Percentiles rank a stretch among this genome's conserved stretches.
These are phyloP conservation scores for Alternaria incomplexa DNA, from an alignment of 2,329 filamentous ascomycete species.

Conservation along the genomic window DNA sequence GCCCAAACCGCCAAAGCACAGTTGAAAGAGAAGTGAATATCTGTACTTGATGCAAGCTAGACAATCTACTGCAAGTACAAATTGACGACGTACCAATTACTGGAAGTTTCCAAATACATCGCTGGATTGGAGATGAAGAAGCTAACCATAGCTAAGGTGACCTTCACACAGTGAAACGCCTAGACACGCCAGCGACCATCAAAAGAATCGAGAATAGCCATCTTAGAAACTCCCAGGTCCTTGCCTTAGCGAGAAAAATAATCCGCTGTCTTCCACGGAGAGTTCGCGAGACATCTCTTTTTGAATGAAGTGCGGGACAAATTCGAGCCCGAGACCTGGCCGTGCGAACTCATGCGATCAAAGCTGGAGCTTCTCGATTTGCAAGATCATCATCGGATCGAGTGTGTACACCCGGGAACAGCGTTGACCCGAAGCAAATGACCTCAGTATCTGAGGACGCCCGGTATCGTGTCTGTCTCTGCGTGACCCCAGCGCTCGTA, in stretches of 20 bases:
- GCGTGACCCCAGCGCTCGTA: not conserved
- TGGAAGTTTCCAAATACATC: not conserved
- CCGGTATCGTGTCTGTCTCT: not conserved
- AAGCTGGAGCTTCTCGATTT: not conserved
- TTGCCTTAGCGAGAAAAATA: not conserved
- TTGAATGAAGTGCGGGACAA: not conserved
- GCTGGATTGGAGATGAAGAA: not conserved
- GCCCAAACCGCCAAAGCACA: not conserved
- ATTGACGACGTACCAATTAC: not conserved
- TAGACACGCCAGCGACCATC: not conserved
- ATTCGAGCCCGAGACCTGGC: not conserved
- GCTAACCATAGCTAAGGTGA: not conserved
- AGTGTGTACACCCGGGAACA: not conserved
- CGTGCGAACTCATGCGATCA: not conserved
- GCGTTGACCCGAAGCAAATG: not conserved
- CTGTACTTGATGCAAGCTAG: not conserved
- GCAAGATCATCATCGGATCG: not conserved
- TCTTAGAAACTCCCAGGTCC: not conserved
- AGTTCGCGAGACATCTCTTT: not conserved
- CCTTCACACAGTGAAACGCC: not conserved
- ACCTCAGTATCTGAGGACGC: not conserved
- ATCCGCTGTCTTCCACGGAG: not conserved
- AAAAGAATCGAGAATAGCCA: not conserved
- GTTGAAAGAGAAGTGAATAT: not conserved
- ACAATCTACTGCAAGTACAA: not conserved